Conservation (phyloP, 2,329 filamentous ascomycete genomes). For the Ophiostoma sp. region DNA sequence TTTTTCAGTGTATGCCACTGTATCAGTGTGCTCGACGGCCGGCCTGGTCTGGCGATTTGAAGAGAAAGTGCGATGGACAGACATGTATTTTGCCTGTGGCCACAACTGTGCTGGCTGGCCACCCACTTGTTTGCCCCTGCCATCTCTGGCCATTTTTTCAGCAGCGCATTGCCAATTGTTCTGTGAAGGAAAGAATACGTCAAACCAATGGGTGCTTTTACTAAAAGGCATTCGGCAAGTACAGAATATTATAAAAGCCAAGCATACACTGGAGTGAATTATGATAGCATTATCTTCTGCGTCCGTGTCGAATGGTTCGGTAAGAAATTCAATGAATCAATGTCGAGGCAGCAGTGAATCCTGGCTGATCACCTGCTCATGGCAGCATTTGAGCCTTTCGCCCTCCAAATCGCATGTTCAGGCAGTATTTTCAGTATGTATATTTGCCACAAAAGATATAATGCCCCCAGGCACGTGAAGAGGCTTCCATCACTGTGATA, state of each 20-base stretch:
- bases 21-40: background rate
- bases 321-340: background rate
- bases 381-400: background rate
- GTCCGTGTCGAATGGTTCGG: too few species aligned
- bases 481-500: background rate
- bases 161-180: background rate
- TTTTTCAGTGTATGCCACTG: background rate
- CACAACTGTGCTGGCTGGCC: background rate
- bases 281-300: too few species aligned
- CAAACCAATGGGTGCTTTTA: background rate
- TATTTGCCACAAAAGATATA: background rate
- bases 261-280: background rate
- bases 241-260: background rate
- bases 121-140: background rate
- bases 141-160: background rate
- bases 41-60: background rate
- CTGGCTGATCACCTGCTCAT: background rate
- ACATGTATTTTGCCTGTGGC: background rate
- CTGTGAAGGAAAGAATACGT: background rate
- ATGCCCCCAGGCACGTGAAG: background rate
- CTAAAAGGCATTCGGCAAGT: background rate
- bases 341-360: background rate
- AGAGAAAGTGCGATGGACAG: background rate
- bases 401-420: constrained; percentile 1
- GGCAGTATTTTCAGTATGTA: too few species aligned